Base-by-base conservation (phyloP, 257 asterid species). In the Nicotiana noctiflora region DNA sequence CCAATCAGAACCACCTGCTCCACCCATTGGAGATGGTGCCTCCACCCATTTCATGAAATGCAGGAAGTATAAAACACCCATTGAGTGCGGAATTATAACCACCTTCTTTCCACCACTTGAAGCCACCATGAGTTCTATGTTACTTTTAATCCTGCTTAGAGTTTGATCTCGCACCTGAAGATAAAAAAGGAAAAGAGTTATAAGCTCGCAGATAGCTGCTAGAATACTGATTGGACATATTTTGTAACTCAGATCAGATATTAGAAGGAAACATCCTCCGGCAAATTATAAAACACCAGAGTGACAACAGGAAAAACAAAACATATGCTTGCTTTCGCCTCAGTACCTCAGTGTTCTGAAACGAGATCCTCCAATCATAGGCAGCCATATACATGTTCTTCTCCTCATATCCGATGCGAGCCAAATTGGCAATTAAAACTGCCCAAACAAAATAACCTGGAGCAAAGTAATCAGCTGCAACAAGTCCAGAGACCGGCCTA, bases 41-140 rank as follows among this genome's bases (percentile, higher is more conserved):
- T 93, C 97, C 63, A 93, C 97, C 96, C 97, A 93, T 84, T 93
- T 93, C 97, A 93, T 93, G 86, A 93, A 93, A 86, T 93, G 96
- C 88, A 93, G 83, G 91, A 93, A 91, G 85, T 91, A 93, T 75
- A 91, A 83, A 84, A 80, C 93, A 76, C 97, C 97, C 97, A 93
- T 93, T 21, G 97, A 93, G 83, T 93, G 97, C 31, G 97, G 95
- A 75, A 93, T 90, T 74, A 91, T 90, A 70, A 91, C 97, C 77
- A 86, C 97, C 85, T 91, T 93, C 80, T 89, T 89, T 29, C 94
- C 97, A 56, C 89, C 90, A 79, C 88, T 93, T 15, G 92, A 89
- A 68, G 92, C 90, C 78, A 93, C 93, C 96, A 90, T 89, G 80
- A 90, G 87, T 84, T 93, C 96, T 85, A 93, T 91, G 87, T 88